Base-by-base conservation (phyloP, 2,329 filamentous ascomycete species). In the Microsporum ferrugineum region DNA sequence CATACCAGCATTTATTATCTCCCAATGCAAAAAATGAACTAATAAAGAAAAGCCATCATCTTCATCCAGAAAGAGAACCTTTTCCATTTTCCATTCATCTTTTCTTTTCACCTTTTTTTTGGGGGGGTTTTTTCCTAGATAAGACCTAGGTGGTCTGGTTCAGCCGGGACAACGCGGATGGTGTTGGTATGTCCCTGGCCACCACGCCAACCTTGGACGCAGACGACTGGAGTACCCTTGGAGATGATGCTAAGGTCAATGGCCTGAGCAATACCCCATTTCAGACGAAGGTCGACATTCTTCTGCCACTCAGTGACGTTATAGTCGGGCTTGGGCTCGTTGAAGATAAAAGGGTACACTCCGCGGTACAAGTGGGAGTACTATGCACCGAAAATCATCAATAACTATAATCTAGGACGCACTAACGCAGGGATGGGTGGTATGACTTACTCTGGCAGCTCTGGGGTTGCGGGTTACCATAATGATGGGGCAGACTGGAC, bases 401-500 rank as follows among this genome's bases (percentile, higher is more conserved):
- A 12, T 38, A 29, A 31, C 12, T 34, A 10, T 1, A 23, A 5
- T 23, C 14, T 65, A 12, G 57, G 14, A 2, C 43, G 8, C 27
- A 17, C 43, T 47, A 17, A 23, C 43, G n/a, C 17, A 17, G 10
- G 4, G 3, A 47, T 17, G 12, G 49, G 29, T 31, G 49, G 5
- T 36, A 27, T 17, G 68, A 73, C 78, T 75, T 76, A 82, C 80
- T 68, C 94, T 84, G 63, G 91, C 88, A 59, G 94, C 89, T 66
- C 83, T 85, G 57, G 85, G 78, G 75, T 88, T 96, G 70, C 94
- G 88, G 66, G 92, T 96, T 66, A 99, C 89, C 92, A 97, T 97
- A 82, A 99, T 92, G 79, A 99, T 96, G 69, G 94, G 94, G 84
- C 92, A 97, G 66, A 97, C 91, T 58, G 94, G 94, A 72, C 94